Conservation (phyloP, 2,329 filamentous ascomycete species). For the Nectriaceae sp. region DNA sequence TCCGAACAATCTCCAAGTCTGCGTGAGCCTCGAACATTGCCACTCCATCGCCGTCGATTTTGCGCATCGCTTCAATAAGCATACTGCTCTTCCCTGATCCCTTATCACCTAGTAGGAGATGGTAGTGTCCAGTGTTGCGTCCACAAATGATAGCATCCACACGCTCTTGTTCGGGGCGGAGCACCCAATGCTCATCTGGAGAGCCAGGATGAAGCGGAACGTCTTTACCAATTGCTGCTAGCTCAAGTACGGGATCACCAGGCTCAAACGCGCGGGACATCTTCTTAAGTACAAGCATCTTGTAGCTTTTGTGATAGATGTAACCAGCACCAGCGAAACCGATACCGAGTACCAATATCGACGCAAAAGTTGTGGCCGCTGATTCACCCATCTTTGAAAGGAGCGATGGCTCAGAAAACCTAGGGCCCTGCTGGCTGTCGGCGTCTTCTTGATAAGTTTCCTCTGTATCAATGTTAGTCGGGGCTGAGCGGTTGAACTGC, state of each 20-base stretch:
- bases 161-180: conserved; percentile 76
- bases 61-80: conserved; percentile 92
- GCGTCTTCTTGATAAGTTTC: conserved; percentile 7
- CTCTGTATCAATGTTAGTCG: conserved; percentile 16
- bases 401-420: conserved; percentile 38
- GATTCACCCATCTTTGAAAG: conserved; percentile 69
- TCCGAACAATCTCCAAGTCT: conserved; percentile 91
- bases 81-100: conserved; percentile 96
- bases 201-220: conserved; percentile 46
- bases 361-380: conserved; percentile 74
- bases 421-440: conserved; percentile 4
- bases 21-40: conserved; percentile 97
- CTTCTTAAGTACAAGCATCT: conserved; percentile 85
- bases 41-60: conserved; percentile 83
- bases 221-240: conserved; percentile 68
- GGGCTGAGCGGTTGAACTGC: neutral
- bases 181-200: conserved; percentile 65
- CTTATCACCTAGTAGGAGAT: conserved; percentile 91
- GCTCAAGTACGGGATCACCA: conserved; percentile 84
- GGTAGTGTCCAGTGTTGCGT: conserved; percentile 76
- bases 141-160: conserved; percentile 86
- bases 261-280: conserved; percentile 91
- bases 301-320: conserved; percentile 82
- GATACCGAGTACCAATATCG: conserved; percentile 69
- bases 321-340: conserved; percentile 70